Conservation (phyloP, 495 filamentous ascomycete species). For the Trichocladium antarcticum region DNA sequence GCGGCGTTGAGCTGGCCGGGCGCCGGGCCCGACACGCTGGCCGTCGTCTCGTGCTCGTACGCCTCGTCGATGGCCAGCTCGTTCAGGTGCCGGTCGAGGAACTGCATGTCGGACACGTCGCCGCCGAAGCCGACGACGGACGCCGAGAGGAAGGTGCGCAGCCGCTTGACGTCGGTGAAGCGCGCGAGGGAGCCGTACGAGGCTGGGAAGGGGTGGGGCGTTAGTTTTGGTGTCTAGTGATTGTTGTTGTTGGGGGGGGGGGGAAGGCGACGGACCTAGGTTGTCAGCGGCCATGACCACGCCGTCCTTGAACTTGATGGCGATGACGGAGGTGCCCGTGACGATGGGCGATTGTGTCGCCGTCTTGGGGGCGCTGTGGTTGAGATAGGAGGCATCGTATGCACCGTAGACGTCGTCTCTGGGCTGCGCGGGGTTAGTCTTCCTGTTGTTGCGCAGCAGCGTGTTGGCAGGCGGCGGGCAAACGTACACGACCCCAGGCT, state of each 20-base stretch:
- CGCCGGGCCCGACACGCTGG: conserved; percentile 34
- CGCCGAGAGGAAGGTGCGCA: conserved; percentile 68
- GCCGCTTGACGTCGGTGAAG: conserved; percentile 86
- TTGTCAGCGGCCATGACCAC: conserved; percentile 96
- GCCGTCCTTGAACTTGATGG: conserved; percentile 88
- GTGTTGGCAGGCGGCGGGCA: conserved; percentile 9
- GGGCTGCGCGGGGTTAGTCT: conserved; percentile 44
- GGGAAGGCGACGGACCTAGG: conserved; percentile 49
- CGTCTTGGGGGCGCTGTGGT: conserved; percentile 54
- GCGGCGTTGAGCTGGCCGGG: conserved; percentile 62
- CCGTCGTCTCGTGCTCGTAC: conserved; percentile 46
- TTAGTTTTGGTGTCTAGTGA: conserved; percentile 7
- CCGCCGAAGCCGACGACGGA: conserved; percentile 81
- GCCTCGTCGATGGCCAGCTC: conserved; percentile 81
- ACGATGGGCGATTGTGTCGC: conserved; percentile 87
- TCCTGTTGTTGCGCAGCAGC: background rate
- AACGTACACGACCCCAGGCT: conserved; percentile 85
- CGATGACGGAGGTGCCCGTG: conserved; percentile 90
- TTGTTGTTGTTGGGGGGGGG: background rate
- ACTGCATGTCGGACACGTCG: conserved; percentile 97
- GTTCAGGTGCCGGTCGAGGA: conserved; percentile 78
- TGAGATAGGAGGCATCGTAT: conserved; percentile 78
- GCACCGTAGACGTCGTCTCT: conserved; percentile 90
- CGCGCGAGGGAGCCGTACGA: conserved; percentile 96
- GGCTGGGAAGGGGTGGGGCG: conserved; percentile 39